Evolutionary conservation across 2,329 filamentous ascomycete species (phyloP), one percentile per base, ranked within the genome.

Genomic region (Penicillium sp.): DNA sequence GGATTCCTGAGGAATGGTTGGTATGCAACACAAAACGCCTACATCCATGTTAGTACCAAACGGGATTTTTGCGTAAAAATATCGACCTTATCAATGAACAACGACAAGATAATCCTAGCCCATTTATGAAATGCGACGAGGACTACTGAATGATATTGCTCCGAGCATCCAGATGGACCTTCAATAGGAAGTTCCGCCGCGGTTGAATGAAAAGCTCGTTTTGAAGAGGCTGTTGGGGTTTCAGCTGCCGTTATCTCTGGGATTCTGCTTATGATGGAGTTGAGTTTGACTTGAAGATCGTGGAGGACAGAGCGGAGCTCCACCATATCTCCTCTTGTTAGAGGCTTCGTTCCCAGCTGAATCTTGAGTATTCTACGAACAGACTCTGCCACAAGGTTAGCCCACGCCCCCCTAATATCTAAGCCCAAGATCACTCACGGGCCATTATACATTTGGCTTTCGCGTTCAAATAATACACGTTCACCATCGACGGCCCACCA

Each of bases 1-100:
- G 75, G 75, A 54, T 80, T 80, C 59, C 79, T 80, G 19, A 81
- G 66, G 42, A 80, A 80, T 5, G 78, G 78, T 57, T 79, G 78
- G 57, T 80, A 81, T 17, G 77, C 76, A 53, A 80, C 75, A 58
- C 78, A 79, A 49, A 76, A 78, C 10, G 76, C 75, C 74, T 77
- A 33, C 5, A n/a, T 8, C 19, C 68, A 54, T n/a, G 23, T 50
- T 19, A 53, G 27, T n/a, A 12, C 4, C 38, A 27, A 7, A 29
- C 17, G 6, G 17, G 13, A n/a, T 2, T 25, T 35, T 2, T 13
- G 8, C 5, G 15, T 13, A 15, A 29, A 10, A 13, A 48, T 15
- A 25, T 60, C 21, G 31, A 79, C 71, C 66, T 79, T 79, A 52
- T 80, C 75, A 35, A 77, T 74, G 43, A 77, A 75, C 19, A 80